Evolutionary conservation across 208 protist genomes (phyloP), one percentile per base, ranked within the genome.

Genomic region (Phytomonas sp.): DNA sequence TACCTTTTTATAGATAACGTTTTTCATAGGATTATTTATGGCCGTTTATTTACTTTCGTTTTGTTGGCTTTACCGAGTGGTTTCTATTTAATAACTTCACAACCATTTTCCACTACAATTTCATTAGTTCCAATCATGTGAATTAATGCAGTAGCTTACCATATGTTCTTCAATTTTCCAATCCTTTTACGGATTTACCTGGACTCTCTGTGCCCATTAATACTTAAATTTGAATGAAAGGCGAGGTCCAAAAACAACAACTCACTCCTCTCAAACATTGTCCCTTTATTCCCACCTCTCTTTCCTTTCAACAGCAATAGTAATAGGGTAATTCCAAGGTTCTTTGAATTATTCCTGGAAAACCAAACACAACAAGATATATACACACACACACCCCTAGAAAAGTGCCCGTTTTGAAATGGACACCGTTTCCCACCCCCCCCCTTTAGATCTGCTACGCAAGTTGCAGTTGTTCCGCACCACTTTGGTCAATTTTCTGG

Each of bases 401-500:
- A 16, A 36, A 29, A 65, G 65, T 37, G 32, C 14, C 11, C n/a
- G 42, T 69, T 36, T 64, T 26, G 40, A 65, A 30, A 69, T 75
- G 65, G 67, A 72, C 29, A 66, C 74, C 40, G 70, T 80, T 29
- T 64, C 73, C n/a, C 74, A 75, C 6, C 73, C 79, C 34, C 92
- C 92, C 30, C 76, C 84, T 16, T 75, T 94, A 16, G 82, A 88
- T 36, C 69, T 83, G 67, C 71, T 97, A 40, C 81, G 88, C 36
- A 83, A 86, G 73, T 74, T 97, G 60, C 92, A 94, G 73, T 80
- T 97, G 26, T 94, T 93, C 70, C 87, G 92, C 49, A 94, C 86
- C 7, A 89, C 85, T 12, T 75, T 97, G 4, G 88, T 94, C 10
- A 91, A 83, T 71, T 94, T 97, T 37, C 70, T 95, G 29, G 82